Base-by-base conservation (phyloP, 257 asterid species). In the Capsicum pubescens region DNA sequence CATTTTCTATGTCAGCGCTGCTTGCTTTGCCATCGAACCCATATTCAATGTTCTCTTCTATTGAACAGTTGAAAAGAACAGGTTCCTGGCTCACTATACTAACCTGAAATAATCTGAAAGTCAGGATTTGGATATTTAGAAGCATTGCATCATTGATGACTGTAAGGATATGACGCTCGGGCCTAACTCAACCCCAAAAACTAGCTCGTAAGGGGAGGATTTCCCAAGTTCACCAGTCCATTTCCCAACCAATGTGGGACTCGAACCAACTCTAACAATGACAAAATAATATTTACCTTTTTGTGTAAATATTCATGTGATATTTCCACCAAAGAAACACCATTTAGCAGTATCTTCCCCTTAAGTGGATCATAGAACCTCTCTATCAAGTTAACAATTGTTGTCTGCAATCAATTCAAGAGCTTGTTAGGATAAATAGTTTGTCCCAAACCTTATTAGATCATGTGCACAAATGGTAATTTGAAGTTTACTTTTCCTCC, bases 61-160 rank as follows among this genome's bases (percentile, higher is more conserved):
- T 91, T 8, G 97, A 92, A 84, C 98, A 91, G 86, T 93, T 94
- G 91, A 94, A 94, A 55, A 94, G 97, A 85, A 92, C 92, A n/a
- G 97, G 97, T 60, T 94, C 97, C 78, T 94, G 98, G 89, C 97
- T 93, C 88, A 93, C 98, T 74, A 91, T 93, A 82, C 98, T 92
- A 87, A 92, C 87, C 97, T 92, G 87, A 64, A 64, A 10, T 26
- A 26, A 26, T 11, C 17, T 26, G 2, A 26, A 64, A 21, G 16
- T 21, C 32, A 64, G 44, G 16, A 64, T 64, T 64, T 21, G 42
- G 44, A 21, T 10, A 21, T 4, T 11, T 12, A 3, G 16, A 55
- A 55, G 17, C 16, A 55, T 13, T 55, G 13, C 59, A 55, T 55
- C 59, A 55, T 55, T 12, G 59, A 55, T 1, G 59, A 10, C 5